Base-by-base conservation (phyloP, 805 yeast genomes). In the Saturnispora galanensis region DNA sequence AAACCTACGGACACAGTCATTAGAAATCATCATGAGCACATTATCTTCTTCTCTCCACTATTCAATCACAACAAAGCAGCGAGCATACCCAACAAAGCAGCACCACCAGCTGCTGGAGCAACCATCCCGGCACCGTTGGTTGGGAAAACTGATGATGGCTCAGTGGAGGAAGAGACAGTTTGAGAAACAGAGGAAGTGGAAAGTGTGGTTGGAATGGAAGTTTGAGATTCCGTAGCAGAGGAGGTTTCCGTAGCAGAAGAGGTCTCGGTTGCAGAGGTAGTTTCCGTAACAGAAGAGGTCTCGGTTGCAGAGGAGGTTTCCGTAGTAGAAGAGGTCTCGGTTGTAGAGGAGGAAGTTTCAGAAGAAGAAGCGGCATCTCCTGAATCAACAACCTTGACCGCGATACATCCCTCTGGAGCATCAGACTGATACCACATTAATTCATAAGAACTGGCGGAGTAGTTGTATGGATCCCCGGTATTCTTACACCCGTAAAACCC, bases 401-500 rank as follows among this genome's bases (percentile, higher is more conserved):
- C 8, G 12, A 45, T 43, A 50, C 54, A 51, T 15, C 12, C 58
- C 6, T 42, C 35, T 39, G 68, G 64, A 15, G 51, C 52, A 44
- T 26, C 18, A 10, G 52, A 47, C 48, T 52, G 43, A 48, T 54
- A 60, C 48, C 52, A 63, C 51, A 54, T 57, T 44, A 64, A 59
- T 43, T 57, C 58, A 48, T 54, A 66, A 16, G 47, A 12, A 10
- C 37, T 11, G 15, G 50, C 33, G 32, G 72, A 67, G 57, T 60
- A 65, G n/a, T 48, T 35, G 60, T 71, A 71, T 21, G 74, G 73
- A 52, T 72, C 77, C 38, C 52, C 52, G 47, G 66, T 60, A 60
- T 70, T 64, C 64, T 61, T 67, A 51, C 67, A 66, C 42, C 70
- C 76, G 52, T 58, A 66, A 60, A 70, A 68, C 21, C 58, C 58